Evolutionary conservation across 352 stramenopile species (phyloP).

Genomic region (Thraustotheca clavata): DNA sequence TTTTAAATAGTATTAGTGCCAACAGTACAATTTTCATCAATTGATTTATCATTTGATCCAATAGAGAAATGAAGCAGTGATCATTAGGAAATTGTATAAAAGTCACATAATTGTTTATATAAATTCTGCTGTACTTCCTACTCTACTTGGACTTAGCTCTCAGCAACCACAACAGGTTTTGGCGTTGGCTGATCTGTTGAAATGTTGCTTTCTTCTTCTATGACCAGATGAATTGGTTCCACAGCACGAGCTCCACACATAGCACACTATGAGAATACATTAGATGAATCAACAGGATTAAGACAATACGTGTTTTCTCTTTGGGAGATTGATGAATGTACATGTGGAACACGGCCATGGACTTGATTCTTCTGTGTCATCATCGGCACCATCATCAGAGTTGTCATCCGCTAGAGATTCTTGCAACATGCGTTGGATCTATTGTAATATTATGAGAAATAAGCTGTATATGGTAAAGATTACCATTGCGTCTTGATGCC

Average conservation of each 20-base stretch:
- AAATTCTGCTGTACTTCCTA: background rate
- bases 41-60: too few species aligned
- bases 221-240: background rate
- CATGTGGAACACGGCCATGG: constrained; percentile 53
- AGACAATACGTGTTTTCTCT: constrained; percentile 46
- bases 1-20: too few species aligned
- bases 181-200: too few species aligned
- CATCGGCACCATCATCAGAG: constrained; percentile 32
- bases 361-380: constrained; percentile 28
- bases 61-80: background rate
- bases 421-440: constrained; percentile 39
- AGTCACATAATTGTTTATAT: background rate
- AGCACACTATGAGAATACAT: background rate
- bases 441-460: constrained; percentile 23
- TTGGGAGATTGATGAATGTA: constrained; percentile 52
- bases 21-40: too few species aligned
- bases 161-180: background rate
- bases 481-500: constrained; percentile 25
- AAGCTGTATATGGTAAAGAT: constrained; percentile 33
- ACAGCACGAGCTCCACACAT: background rate
- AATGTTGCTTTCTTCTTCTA: background rate
- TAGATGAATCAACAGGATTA: background rate
- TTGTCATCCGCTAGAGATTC: constrained; percentile 49
- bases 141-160: constrained; percentile 3
- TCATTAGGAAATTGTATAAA: background rate